These are phyloP conservation scores for Straminergon stramineum DNA, from an alignment of 225 moss, liverwort and hornwort genomes.

Conservation along the genomic window DNA sequence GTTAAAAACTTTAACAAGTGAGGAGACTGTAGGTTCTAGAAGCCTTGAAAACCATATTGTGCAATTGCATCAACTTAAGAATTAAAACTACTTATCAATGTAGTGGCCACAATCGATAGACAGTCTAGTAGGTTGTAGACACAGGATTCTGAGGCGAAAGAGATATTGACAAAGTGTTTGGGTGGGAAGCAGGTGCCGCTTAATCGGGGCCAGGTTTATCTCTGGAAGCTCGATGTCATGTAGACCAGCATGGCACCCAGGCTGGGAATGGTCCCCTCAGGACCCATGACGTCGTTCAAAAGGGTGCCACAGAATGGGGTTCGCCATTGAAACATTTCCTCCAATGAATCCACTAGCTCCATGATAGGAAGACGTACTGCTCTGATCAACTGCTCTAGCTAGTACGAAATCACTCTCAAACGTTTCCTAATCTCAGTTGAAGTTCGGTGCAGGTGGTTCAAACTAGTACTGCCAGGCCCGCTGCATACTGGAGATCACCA, in stretches of 20 bases:
- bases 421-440: neutral
- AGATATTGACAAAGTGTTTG: neutral
- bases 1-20: accelerated
- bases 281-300: neutral
- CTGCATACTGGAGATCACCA: neutral
- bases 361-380: neutral
- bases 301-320: neutral
- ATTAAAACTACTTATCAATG: neutral
- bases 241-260: neutral
- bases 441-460: neutral
- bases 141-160: neutral
- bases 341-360: neutral
- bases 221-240: neutral
- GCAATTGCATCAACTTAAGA: accelerated
- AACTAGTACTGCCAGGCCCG: too few relatives aligned
- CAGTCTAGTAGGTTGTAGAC: neutral
- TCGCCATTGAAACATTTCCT: neutral
- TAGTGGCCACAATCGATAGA: neutral
- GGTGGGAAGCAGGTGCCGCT: neutral
- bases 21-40: neutral
- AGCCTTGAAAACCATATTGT: neutral
- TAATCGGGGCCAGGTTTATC: neutral
- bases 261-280: neutral
- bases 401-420: neutral
- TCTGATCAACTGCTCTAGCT: neutral